phyloP scores from a whole-genome alignment of 148 eudicot genomes.

The Cornus suecica region DNA sequence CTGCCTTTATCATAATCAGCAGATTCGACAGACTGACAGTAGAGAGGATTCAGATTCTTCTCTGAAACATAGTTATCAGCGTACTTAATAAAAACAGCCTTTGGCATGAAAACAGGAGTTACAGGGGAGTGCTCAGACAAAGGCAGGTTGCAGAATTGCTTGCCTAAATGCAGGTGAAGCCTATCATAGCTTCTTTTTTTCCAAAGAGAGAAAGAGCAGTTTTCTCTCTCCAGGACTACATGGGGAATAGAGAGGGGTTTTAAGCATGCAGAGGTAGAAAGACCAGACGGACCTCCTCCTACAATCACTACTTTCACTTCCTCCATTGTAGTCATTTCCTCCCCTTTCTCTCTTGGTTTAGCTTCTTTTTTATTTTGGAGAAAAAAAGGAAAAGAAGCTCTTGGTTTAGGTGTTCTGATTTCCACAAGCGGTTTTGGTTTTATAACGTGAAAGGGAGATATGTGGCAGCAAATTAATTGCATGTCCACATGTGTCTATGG shows the following conservation, averaged over 20 bases:
- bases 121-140: conserved; percentile 20
- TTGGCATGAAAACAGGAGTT: conserved; percentile 29
- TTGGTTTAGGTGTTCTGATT: too few relatives aligned
- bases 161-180: conserved; percentile 48
- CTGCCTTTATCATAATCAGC: conserved; percentile 20
- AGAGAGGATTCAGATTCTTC: conserved; percentile 33
- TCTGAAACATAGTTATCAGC: conserved; percentile 35
- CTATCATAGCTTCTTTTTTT: conserved; percentile 51
- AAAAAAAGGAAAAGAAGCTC: too few relatives aligned
- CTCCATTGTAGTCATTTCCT: conserved; percentile 2
- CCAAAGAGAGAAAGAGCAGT: conserved; percentile 49
- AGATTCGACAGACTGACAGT: conserved; percentile 21
- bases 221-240: conserved; percentile 45
- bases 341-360: too few relatives aligned
- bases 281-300: conserved; percentile 45
- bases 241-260: conserved; percentile 24
- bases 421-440: too few relatives aligned
- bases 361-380: too few relatives aligned
- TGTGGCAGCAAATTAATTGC: too few relatives aligned
- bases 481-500: too few relatives aligned
- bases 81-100: conserved; percentile 36
- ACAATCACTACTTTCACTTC: conserved; percentile 32
- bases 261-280: conserved; percentile 39
- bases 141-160: conserved; percentile 39
- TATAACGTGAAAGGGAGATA: too few relatives aligned